These are phyloP conservation scores for Pseudogymnoascus sp. DNA, from an alignment of 2,329 filamentous ascomycete genomes.

Conservation along the genomic window DNA sequence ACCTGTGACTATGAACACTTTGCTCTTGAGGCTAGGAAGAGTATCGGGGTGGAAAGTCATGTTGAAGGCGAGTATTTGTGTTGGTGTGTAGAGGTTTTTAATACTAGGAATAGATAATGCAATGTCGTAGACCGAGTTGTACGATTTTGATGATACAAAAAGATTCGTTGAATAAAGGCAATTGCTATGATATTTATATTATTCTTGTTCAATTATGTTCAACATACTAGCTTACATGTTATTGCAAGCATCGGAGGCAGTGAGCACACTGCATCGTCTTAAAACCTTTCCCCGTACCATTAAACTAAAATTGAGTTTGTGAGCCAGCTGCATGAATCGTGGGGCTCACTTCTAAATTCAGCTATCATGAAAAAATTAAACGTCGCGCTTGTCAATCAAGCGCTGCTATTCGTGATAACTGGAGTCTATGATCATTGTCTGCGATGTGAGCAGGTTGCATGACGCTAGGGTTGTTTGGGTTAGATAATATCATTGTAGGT, in stretches of 20 bases:
- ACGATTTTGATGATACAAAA: constrained; percentile 18
- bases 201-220: constrained; percentile 18
- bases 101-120: constrained; percentile 15
- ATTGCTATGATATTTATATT: constrained; percentile 23
- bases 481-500: background rate
- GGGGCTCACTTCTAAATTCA: constrained; percentile 15
- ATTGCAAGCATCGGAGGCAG: constrained; percentile 16
- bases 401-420: constrained; percentile 1
- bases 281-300: constrained; percentile 13
- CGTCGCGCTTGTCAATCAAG: constrained; percentile 9
- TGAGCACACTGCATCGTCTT: constrained; percentile 24
- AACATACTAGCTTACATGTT: constrained; percentile 18
- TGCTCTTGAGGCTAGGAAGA: constrained; percentile 36
- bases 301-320: constrained; percentile 19
- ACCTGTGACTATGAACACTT: constrained; percentile 38
- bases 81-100: constrained; percentile 17
- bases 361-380: constrained; percentile 11
- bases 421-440: constrained; percentile 7
- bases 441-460: constrained; percentile 32
- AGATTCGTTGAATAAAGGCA: constrained; percentile 17
- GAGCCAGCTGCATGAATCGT: constrained; percentile 26
- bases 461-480: constrained; percentile 23
- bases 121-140: constrained; percentile 18
- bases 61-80: constrained; percentile 15
- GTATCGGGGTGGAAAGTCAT: constrained; percentile 34